Evolutionary conservation across 306 rosid genomes (phyloP), one percentile per base, ranked within the genome.

Genomic region (Medicago ruthenica): DNA sequence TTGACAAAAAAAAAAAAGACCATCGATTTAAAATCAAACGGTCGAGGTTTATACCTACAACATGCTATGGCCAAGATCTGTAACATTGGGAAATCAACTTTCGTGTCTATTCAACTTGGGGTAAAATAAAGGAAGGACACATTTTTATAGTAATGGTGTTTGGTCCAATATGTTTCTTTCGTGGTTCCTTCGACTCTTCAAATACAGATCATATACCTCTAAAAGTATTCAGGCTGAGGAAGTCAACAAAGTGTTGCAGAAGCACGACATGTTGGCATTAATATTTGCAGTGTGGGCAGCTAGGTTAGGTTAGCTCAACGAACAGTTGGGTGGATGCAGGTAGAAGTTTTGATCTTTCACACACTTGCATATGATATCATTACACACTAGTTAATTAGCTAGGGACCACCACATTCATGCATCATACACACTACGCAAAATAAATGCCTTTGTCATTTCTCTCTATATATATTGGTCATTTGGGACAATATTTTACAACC

Each of bases 401-500:
- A 10, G 64, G 64, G 64, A 22, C 64, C 64, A 58, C 39, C 7
- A 4, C 37, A 58, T 10, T 4, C 39, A 21, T 58, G 63, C 7
- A 21, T 58, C 15, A 10, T 2, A 22, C 57, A 3, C 6, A n/a
- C 9, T 54, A 17, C 40, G 16, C 27, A 73, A 64, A 59, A 58
- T 64, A 70, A 70, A 51, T 76, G 80, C 67, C 18, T 22, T 22
- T 54, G 7, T n/a, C 51, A 13, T 20, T 20, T 1, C 11, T 63
- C 9, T 14, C 4, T 53, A 9, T 24, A 9, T 66, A 45, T 66
- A 76, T 5, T 12, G 10, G 34, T 36, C 73, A 53, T 10, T 53
- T 40, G 50, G 15, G 37, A 27, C 31, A 10, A 15, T 58, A 40
- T 16, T 15, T 65, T 34, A 9, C 68, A 67, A 63, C 4, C 44